Base-by-base conservation (phyloP, 371 early-diverging fungal species). In the Catenaria anguillulae region DNA sequence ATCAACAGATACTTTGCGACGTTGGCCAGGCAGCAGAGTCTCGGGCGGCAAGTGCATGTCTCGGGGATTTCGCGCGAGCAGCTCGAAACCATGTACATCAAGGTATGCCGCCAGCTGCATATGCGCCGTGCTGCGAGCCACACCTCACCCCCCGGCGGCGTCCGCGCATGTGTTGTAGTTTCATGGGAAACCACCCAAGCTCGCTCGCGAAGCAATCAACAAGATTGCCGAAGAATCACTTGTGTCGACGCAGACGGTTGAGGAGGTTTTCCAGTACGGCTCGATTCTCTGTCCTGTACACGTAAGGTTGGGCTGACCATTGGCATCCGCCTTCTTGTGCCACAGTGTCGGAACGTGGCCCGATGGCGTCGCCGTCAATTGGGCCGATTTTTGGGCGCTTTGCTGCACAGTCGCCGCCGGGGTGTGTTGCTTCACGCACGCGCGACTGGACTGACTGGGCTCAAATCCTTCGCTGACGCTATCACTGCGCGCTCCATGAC, bases 361-460 rank as follows among this genome's bases (percentile, higher is more conserved):
- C 5, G 60, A 64, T 24, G 73, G 12, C 19, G 61, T 73, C 33
- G 64, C 64, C 36, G 63, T 73, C 36, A 71, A 73, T 4, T 77
- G 77, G 77, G n/a, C 72, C 36, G 67, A 69, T 50, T 73, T 73
- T 61, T 77, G 77, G 77, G 66, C 74, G 17, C 55, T 77, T 33
- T 61, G 73, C 0, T 70, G 66, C 23, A 71, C 75, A 0, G 71
- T 75, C 0, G 64, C 72, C 10, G 64, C 72, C 15, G 73, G 72
- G 24, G 73, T 75, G 60, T 36, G 70, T 42, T n/a, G 19, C 12
- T 8, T 17, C 23, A 8, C 45, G 45, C 45, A 21, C 17, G 4
- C 45, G 21, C 21, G 10, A 29, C 1, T 8, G 12, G 5, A 48
- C 2, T 24, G 12, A 2, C n/a, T n/a, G 8, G 48, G n/a, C n/a